Evolutionary conservation across 148 eudicot genomes (phyloP), one percentile per base, ranked within the genome.

Genomic region (Arctostaphylos glauca): DNA sequence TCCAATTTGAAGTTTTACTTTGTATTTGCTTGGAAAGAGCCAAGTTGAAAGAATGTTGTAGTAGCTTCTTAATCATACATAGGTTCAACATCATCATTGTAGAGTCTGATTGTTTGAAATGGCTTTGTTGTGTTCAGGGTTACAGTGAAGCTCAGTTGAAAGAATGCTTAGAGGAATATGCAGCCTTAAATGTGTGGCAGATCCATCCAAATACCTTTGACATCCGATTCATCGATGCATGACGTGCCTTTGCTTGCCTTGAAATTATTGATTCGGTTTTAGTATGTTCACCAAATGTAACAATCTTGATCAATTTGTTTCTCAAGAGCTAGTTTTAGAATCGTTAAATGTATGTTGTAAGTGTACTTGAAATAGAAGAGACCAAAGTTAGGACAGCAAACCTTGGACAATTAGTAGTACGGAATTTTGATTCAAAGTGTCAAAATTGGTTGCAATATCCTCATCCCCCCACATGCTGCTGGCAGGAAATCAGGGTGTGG

Each of bases 101-200:
- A 25, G 71, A 23, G 41, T 71, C 46, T 85, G 70, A 44, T 54
- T 14, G 46, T 78, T 14, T 75, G 75, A 68, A 81, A 54, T 73
- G 59, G 54, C 9, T 85, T 74, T 43, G 72, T 82, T 52, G 19
- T 77, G 18, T n/a, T 41, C 94, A 96, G 99, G 99, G 99, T 58
- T 96, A 96, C 87, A 96, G 93, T 43, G 99, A 96, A 86, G 98
- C 97, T 68, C 98, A 96, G 87, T 79, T 96, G 83, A 96, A 96
- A 84, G 94, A 96, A 88, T 94, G 98, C 82, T 81, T 96, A 68
- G 99, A 96, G 88, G 99, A 94, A 86, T 96, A 96, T 44, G 99
- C 98, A 74, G 97, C 97, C 73, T 82, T 96, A 74, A 96, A 96
- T 56, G 99, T 96, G 86, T 96, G 99, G 99, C 99, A 94, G 87